phyloP scores from a whole-genome alignment of 2,329 filamentous ascomycete genomes.

The Colletotrichum orchidophilum region DNA sequence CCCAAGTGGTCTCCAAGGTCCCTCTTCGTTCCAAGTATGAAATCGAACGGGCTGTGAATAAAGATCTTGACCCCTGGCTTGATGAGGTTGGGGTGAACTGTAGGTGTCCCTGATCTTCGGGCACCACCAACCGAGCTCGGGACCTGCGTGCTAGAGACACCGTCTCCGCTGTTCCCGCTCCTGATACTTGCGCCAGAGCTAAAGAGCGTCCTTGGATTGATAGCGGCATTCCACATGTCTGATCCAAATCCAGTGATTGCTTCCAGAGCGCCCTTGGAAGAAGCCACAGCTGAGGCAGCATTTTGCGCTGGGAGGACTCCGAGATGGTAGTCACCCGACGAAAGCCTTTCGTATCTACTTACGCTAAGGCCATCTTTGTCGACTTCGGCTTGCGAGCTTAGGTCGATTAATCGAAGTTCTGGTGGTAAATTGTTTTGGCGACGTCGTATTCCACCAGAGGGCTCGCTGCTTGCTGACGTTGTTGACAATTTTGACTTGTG shows the following conservation, averaged over 20 bases:
- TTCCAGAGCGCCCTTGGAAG: slow-evolving; percentile 79
- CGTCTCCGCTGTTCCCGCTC: slow-evolving; percentile 70
- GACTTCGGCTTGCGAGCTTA: slow-evolving; percentile 85
- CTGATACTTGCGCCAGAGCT: slow-evolving; percentile 83
- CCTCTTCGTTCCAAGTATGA: slow-evolving; percentile 88
- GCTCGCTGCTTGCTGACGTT: slow-evolving; percentile 63
- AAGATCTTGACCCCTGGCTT: slow-evolving; percentile 78
- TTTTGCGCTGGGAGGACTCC: slow-evolving; percentile 80
- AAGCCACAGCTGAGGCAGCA: slow-evolving; percentile 70
- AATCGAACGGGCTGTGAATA: slow-evolving; percentile 96
- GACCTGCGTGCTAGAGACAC: slow-evolving; percentile 58
- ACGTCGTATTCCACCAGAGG: slow-evolving; percentile 72
- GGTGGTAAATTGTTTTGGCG: slow-evolving; percentile 85
- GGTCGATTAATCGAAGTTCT: slow-evolving; percentile 90
- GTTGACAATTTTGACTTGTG: slow-evolving; percentile 56
- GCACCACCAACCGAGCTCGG: slow-evolving; percentile 50
- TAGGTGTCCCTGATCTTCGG: slow-evolving; percentile 23
- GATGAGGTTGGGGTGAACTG: slow-evolving; percentile 62
- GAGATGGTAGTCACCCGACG: slow-evolving; percentile 91
- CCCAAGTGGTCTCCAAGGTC: slow-evolving; percentile 85
- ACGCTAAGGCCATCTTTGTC: slow-evolving; percentile 88
- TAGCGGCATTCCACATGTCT: slow-evolving; percentile 90
- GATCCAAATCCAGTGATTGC: slow-evolving; percentile 75
- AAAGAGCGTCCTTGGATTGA: slow-evolving; percentile 88
- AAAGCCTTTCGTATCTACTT: slow-evolving; percentile 85